Evolutionary conservation across 768 basidiomycete genomes (phyloP).

Genomic region (Kwoniella pini): DNA sequence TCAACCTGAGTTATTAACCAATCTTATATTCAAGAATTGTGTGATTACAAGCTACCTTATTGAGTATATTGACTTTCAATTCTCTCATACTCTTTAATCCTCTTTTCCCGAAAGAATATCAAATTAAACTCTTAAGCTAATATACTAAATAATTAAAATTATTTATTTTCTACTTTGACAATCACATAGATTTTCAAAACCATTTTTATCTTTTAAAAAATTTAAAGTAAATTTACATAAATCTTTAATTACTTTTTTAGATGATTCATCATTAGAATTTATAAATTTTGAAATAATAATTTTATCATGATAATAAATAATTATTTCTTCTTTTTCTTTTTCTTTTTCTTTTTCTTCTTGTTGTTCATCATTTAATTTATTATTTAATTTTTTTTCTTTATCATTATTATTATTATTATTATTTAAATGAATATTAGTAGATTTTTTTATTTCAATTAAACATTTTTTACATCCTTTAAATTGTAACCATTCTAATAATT

Average conservation of each 20-base stretch:
- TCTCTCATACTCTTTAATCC: no score
- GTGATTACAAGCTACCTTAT: no score
- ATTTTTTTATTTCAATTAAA: no score
- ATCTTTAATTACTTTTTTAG: not conserved
- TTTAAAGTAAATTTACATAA: not conserved
- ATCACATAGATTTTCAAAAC: slow-evolving; percentile 5
- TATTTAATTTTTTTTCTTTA: not conserved
- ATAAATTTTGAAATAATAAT: slow-evolving; percentile 1
- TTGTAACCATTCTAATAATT: slow-evolving; percentile 20
- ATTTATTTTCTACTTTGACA: slow-evolving; percentile 5
- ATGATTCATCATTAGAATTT: not conserved
- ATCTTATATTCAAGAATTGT: no score
- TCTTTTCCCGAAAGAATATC: no score
- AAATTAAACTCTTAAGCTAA: no score
- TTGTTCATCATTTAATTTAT: not conserved
- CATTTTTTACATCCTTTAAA: slow-evolving; percentile 20
- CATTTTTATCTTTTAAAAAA: slow-evolving; percentile 4
- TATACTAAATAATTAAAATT: no score
- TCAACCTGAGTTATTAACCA: no score
- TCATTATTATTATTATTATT: no score
- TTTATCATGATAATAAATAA: slow-evolving; percentile 19
- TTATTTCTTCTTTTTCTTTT: slow-evolving; percentile 1
- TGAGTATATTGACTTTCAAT: no score
- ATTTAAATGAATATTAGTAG: slow-evolving; percentile 12
- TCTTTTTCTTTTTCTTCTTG: not conserved